These are phyloP conservation scores for Pythium folliculosum DNA, from an alignment of 352 stramenopile species.

Conservation along the genomic window DNA sequence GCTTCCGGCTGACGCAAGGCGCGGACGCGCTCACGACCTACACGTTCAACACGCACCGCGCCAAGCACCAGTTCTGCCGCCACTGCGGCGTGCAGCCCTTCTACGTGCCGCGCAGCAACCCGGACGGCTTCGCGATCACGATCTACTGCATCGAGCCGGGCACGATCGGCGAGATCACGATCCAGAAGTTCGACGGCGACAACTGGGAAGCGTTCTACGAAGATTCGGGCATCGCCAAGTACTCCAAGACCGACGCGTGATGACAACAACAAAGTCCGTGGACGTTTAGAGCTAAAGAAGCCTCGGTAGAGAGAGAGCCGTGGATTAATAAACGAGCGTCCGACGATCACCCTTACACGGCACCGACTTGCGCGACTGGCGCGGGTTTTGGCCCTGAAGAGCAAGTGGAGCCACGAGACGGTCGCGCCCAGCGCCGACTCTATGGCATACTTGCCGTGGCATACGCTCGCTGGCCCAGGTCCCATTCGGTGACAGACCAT, in stretches of 20 bases:
- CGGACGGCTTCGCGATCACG: slow-evolving; percentile 75
- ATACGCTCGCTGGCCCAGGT: too few relatives aligned
- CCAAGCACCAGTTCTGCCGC: slow-evolving; percentile 83
- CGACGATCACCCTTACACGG: not conserved
- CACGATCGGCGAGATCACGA: slow-evolving; percentile 56
- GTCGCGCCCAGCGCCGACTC: slow-evolving; percentile 19
- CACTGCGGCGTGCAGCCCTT: slow-evolving; percentile 77
- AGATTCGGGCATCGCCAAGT: slow-evolving; percentile 40
- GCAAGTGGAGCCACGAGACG: slow-evolving; percentile 18
- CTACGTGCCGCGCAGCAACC: slow-evolving; percentile 83
- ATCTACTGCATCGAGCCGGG: slow-evolving; percentile 60
- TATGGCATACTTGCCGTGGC: slow-evolving; percentile 13
- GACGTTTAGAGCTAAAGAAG: not conserved
- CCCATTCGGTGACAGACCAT: too few relatives aligned
- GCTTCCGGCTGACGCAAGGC: slow-evolving; percentile 56
- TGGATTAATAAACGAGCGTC: not conserved
- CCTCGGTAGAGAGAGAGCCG: not conserved
- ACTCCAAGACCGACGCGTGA: slow-evolving; percentile 33
- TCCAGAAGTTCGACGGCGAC: slow-evolving; percentile 67
- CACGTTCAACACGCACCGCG: slow-evolving; percentile 80
- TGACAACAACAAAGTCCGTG: not conserved
- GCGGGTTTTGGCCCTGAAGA: slow-evolving; percentile 10
- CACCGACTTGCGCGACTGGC: not conserved
- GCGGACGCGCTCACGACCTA: slow-evolving; percentile 64
- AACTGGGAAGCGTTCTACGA: slow-evolving; percentile 65